Evolutionary conservation across 108 stramenopile species (phyloP), one percentile per base, ranked within the genome.

Genomic region (Seminavis robusta): DNA sequence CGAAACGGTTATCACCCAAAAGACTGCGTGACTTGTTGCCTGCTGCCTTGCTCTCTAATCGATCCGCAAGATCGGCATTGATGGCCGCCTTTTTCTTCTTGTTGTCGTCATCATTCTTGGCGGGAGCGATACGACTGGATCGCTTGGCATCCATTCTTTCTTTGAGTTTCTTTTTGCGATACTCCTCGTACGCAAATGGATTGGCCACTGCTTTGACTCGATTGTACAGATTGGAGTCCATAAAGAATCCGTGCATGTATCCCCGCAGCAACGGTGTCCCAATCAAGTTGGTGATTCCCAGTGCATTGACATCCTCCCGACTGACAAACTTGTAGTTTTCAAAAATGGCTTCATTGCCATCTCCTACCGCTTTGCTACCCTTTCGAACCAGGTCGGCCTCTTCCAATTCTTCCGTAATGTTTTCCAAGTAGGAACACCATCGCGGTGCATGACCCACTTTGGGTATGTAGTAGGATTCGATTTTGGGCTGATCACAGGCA

Each of bases 201-300:
- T 95, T 92, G 31, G 94, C 89, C 16, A 98, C 96, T 26, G 97
- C 94, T 27, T 84, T 65, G 38, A 95, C 75, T 33, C 86, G 83
- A 46, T 91, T 91, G 80, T 98, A 97, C 1, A 99, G 83, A 27
- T 85, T 80, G 32, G 80, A 84, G 59, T 98, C 97, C 62, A 99
- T 98, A 69, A 98, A 99, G 77, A 94, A 99, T 32, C 99, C 99
- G 64, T 99, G 99, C 97, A 98, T 98, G 73, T 99, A 98, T 15
- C 95, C 96, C 20, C 92, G 74, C 24, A 99, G 61, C 49, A 98
- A 60, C 0, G 97, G 95, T 6, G 97, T 97, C 16, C 99, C 98
- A 44, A 99, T 82, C 25, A 99, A 68, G 61, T 95, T 91, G 27
- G 82, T 66, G 29, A 94, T 89, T 29, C 97, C 97, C 17, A 99